Conservation (phyloP, 306 rosid species). For the Dalbergia cultrata region DNA sequence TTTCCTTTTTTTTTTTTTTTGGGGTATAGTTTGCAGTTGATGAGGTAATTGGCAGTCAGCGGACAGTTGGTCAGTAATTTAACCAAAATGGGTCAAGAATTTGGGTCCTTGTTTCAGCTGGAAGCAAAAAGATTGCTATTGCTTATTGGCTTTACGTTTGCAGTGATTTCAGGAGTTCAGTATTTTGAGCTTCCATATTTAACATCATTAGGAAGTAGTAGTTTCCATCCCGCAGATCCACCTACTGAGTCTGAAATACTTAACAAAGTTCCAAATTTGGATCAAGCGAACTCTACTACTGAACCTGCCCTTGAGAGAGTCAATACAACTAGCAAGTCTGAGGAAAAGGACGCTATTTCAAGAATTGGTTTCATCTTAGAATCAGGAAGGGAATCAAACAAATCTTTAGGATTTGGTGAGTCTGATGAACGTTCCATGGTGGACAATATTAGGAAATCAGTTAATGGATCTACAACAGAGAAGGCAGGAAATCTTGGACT, state of each 20-base stretch:
- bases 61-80: slow-evolving; percentile 33
- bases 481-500: slow-evolving; percentile 41
- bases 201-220: slow-evolving; percentile 39
- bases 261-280: slow-evolving; percentile 37
- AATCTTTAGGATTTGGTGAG: slow-evolving; percentile 48
- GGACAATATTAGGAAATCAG: slow-evolving; percentile 39
- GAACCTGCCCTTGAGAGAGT: slow-evolving; percentile 38
- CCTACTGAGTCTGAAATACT: slow-evolving; percentile 39
- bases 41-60: slow-evolving; percentile 48
- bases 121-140: slow-evolving; percentile 64
- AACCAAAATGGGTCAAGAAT: slow-evolving; percentile 66
- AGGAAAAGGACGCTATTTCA: slow-evolving; percentile 35
- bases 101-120: slow-evolving; percentile 50
- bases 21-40: slow-evolving; percentile 48
- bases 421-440: slow-evolving; percentile 42
- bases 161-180: slow-evolving; percentile 59
- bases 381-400: slow-evolving; percentile 39
- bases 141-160: slow-evolving; percentile 64
- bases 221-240: slow-evolving; percentile 43
- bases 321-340: slow-evolving; percentile 45
- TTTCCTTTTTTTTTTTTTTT: background rate
- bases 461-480: slow-evolving; percentile 41
- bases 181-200: slow-evolving; percentile 64
- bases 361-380: slow-evolving; percentile 38
- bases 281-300: slow-evolving; percentile 47